phyloP scores from a whole-genome alignment of 768 basidiomycete genomes.

The Tulasnella sp. region DNA sequence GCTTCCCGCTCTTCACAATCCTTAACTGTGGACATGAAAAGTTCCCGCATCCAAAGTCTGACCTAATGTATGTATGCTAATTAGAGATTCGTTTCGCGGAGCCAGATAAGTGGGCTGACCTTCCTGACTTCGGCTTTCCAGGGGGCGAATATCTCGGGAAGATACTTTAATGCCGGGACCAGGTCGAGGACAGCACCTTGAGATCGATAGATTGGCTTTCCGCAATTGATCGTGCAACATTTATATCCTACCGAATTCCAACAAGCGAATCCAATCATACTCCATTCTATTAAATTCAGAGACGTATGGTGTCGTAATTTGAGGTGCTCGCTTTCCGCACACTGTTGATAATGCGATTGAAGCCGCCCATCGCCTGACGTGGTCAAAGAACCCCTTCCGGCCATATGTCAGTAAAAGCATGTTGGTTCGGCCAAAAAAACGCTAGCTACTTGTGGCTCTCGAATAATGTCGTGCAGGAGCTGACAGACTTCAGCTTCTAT shows the following conservation, averaged over 20 bases:
- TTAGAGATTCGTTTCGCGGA: no score
- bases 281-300: neutral
- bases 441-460: no score
- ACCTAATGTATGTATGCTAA: neutral
- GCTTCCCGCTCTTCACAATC: constrained; percentile 6
- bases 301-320: neutral
- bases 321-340: neutral
- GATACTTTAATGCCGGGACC: neutral
- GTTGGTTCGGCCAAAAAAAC: neutral
- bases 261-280: neutral
- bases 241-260: neutral
- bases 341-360: neutral
- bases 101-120: neutral
- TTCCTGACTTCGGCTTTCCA: constrained; percentile 1
- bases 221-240: neutral
- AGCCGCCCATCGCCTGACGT: neutral
- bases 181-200: constrained; percentile 20
- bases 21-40: neutral
- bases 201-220: no score
- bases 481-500: neutral
- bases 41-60: neutral
- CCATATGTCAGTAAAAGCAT: neutral
- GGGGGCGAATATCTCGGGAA: neutral
- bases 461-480: neutral
- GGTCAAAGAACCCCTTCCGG: constrained; percentile 12